Evolutionary conservation across 495 filamentous ascomycete genomes (phyloP), one percentile per base, ranked within the genome.

Genomic region (Xylona heveae): DNA sequence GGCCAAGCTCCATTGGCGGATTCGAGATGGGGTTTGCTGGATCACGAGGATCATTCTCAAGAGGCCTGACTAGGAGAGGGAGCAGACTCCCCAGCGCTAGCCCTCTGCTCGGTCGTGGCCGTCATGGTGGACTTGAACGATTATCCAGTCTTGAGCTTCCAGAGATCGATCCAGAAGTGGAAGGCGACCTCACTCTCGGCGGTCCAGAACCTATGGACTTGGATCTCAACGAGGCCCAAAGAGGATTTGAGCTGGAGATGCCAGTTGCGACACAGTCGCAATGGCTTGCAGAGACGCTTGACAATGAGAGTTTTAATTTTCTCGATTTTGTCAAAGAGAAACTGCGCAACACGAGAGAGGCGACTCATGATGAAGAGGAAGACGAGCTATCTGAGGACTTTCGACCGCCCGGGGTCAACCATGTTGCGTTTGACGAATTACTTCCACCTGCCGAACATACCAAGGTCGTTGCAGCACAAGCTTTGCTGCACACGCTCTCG

Each of bases 401-500:
- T 28, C 58, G 38, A 20, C 39, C 33, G 25, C n/a, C 56, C 46
- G 58, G 37, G 48, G 14, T 47, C 55, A n/a, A 41, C 41, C 12
- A n/a, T n/a, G 53, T 69, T 18, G 23, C 49, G 0, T 81, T 90
- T 43, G 64, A 68, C 30, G 49, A 64, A 16, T 43, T 84, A 9
- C 55, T 79, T 13, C 62, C 72, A 15, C 59, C 61, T 1, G 36
- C 31, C 15, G 47, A 59, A 16, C 68, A 69, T 23, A 61, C 54
- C 18, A 55, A 54, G 9, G 49, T 59, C 10, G 66, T 80, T 0
- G 76, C 74, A 23, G 72, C 71, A 6, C 75, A 82, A 42, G 79
- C 62, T 1, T 60, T 90, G 36, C 65, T 77, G 49, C 72, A 85
- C 50, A 59, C 71, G 8, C 62, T 90, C 10, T 57, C 64, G 12